Percentiles rank a stretch among this genome's conserved stretches.
Evolutionary conservation across 2,329 filamentous ascomycete species (phyloP).

Genomic region (Penicillium sp.): DNA sequence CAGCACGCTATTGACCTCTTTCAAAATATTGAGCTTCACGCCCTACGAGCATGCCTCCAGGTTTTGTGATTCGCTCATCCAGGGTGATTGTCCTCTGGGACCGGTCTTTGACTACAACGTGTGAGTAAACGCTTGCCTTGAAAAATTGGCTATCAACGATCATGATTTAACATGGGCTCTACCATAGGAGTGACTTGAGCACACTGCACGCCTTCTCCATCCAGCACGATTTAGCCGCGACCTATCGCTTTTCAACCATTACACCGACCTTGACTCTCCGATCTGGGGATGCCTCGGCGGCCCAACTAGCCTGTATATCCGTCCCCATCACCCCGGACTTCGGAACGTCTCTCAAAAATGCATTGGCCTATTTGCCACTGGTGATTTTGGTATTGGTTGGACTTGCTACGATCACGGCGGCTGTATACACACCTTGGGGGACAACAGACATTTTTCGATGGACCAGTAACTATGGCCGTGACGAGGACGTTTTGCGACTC

Average conservation of each 20-base stretch:
- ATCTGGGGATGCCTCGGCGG: constrained; percentile 61
- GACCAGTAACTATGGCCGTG: constrained; percentile 96
- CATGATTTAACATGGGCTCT: constrained; percentile 1
- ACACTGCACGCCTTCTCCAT: constrained; percentile 67
- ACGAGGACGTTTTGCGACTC: constrained; percentile 81
- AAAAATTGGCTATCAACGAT: neutral
- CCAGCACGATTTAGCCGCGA: constrained; percentile 67
- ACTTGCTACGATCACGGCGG: constrained; percentile 74
- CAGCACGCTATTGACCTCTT: constrained; percentile 66
- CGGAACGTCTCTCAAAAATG: constrained; percentile 59
- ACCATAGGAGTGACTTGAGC: constrained; percentile 41
- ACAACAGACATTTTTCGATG: constrained; percentile 84
- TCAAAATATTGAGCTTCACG: constrained; percentile 71
- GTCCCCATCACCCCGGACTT: constrained; percentile 79
- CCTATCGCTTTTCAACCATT: constrained; percentile 81
- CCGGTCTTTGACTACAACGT: constrained; percentile 61
- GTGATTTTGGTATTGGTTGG: constrained; percentile 73
- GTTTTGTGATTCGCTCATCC: constrained; percentile 61
- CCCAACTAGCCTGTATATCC: constrained; percentile 70
- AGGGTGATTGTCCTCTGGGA: constrained; percentile 65
- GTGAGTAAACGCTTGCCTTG: constrained; percentile 31
- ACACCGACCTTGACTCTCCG: constrained; percentile 66
- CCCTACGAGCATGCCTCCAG: constrained; percentile 53
- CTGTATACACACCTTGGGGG: constrained; percentile 90
- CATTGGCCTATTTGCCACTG: constrained; percentile 70